These are phyloP conservation scores for Backusella australiensis DNA, from an alignment of 192 early-diverging fungal genomes.

Conservation along the genomic window DNA sequence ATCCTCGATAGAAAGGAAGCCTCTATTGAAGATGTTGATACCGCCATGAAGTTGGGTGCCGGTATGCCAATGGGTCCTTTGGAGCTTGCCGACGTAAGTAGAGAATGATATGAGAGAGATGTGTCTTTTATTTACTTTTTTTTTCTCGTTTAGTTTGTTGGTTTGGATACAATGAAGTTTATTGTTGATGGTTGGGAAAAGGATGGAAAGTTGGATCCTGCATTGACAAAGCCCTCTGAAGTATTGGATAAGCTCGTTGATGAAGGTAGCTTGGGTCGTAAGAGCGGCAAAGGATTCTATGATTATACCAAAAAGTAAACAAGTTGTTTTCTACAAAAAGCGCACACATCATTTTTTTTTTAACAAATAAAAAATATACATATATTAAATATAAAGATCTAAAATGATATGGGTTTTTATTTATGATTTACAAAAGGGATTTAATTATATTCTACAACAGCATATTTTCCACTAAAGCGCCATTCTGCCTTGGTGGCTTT, in stretches of 20 bases:
- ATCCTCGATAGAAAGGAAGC: slow-evolving; percentile 90
- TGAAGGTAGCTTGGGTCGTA: slow-evolving; percentile 78
- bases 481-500: slow-evolving; percentile 50
- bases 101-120: not conserved
- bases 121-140: not conserved
- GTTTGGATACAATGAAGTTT: slow-evolving; percentile 94
- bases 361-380: no score
- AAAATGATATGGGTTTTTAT: not conserved
- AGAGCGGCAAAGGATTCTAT: slow-evolving; percentile 86
- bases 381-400: no score
- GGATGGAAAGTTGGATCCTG: slow-evolving; percentile 74
- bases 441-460: slow-evolving; percentile 51
- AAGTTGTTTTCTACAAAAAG: no score
- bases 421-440: not conserved
- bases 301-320: slow-evolving; percentile 51
- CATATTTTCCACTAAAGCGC: slow-evolving; percentile 72
- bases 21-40: slow-evolving; percentile 82
- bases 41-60: slow-evolving; percentile 96
- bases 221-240: slow-evolving; percentile 70
- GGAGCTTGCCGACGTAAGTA: slow-evolving; percentile 69
- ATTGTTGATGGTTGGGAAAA: slow-evolving; percentile 94
- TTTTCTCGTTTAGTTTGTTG: slow-evolving; percentile 63
- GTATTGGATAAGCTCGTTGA: slow-evolving; percentile 72
- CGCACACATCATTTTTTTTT: no score
- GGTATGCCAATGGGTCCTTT: slow-evolving; percentile 97